A percentile compares a stretch with the other conserved stretches of the same genome.
phyloP scores from a whole-genome alignment of 768 basidiomycete genomes.

The Dacryopinax primogenitus region DNA sequence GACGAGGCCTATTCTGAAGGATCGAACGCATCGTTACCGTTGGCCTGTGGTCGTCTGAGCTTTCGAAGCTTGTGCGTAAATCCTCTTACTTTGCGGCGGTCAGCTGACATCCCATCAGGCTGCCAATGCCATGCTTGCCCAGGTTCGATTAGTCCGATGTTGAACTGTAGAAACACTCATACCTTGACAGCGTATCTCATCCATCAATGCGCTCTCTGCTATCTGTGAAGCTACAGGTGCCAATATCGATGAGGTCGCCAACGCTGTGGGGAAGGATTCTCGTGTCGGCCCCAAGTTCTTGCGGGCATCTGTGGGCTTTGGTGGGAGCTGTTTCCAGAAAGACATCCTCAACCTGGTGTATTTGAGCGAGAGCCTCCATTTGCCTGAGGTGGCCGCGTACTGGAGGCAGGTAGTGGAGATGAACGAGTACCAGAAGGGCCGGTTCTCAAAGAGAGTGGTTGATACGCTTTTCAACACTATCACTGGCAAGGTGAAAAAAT shows the following conservation, averaged over 20 bases:
- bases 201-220: slow-evolving; percentile 92
- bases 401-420: slow-evolving; percentile 95
- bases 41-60: slow-evolving; percentile 96
- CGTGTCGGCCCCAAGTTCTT: slow-evolving; percentile 93
- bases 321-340: slow-evolving; percentile 99
- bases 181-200: slow-evolving; percentile 61
- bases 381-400: slow-evolving; percentile 94
- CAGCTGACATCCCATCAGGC: slow-evolving; percentile 33
- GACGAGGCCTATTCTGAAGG: slow-evolving; percentile 30
- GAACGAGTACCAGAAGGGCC: slow-evolving; percentile 96
- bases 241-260: slow-evolving; percentile 93
- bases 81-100: background rate
- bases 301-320: slow-evolving; percentile 90
- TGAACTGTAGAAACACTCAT: background rate
- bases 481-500: slow-evolving; percentile 59
- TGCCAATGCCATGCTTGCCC: slow-evolving; percentile 98
- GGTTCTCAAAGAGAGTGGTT: slow-evolving; percentile 92
- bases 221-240: slow-evolving; percentile 99
- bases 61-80: slow-evolving; percentile 61
- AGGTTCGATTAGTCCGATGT: slow-evolving; percentile 26
- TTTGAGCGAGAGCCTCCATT: slow-evolving; percentile 82
- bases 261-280: slow-evolving; percentile 84
- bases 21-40: slow-evolving; percentile 75
- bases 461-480: slow-evolving; percentile 98
- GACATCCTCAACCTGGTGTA: slow-evolving; percentile 99